Evolutionary conservation across 495 filamentous ascomycete genomes (phyloP), one percentile per base, ranked within the genome.

Genomic region (Penicillium salamii): DNA sequence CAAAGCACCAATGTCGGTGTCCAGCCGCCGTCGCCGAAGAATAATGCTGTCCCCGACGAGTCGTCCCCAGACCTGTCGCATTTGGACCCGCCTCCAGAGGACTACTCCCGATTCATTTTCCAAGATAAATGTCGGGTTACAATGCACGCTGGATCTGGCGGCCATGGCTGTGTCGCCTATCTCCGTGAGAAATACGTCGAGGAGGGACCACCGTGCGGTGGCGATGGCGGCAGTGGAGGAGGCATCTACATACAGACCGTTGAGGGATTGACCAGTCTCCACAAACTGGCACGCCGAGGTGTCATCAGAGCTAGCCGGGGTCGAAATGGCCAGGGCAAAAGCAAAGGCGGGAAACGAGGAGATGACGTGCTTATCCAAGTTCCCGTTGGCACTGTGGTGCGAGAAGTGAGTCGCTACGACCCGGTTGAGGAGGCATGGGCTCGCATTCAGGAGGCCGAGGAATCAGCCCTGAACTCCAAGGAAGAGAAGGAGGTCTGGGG

Each of bases 221-320:
- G 93, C 40, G 90, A 97, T 66, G 93, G 93, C 23, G 93, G 93
- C 12, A 86, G 79, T 42, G 93, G 93, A 37, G 93, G 93, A 15
- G 91, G 85, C 58, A 73, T 98, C 52, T 97, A 93, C 71, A 93
- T 98, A 46, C 95, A 97, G 66, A 91, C 93, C 3, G 83, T 96
- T 7, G 84, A 85, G 34, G 90, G 90, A 48, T 84, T 97, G 63
- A 96, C 89, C 1, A 93, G 88, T 50, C 70, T 98, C 44, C 91
- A 97, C 67, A 98, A 97, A 67, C 78, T 98, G 12, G 87, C 88
- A 8, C 80, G 92, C 14, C 76, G 86, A 49, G 83, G 88, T 2
- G 70, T 86, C 19, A 67, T 97, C 26, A 86, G 85, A 58, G 93
- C 93, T 1, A 83, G 84, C 5, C 73, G 85, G 47, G 93, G 93